Percentiles rank a stretch among this genome's conserved stretches.
phyloP scores from a whole-genome alignment of 345 rosid species.

The Citrus unshiu region DNA sequence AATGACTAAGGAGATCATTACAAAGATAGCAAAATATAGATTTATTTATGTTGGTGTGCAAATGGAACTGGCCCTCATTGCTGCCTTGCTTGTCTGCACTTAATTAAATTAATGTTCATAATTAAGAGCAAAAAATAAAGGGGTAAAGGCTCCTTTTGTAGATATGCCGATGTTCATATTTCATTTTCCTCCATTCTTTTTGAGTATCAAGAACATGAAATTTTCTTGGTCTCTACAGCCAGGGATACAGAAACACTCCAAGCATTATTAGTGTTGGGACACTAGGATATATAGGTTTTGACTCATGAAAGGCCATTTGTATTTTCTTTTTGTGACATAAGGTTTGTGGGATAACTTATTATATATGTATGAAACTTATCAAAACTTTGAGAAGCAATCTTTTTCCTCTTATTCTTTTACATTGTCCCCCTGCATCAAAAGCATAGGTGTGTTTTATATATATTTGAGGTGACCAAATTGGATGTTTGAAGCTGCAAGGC shows the following conservation, averaged over 20 bases:
- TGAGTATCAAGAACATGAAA: background rate
- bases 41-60: background rate
- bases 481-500: background rate
- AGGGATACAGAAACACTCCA: background rate
- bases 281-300: background rate
- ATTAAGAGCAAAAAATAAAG: background rate
- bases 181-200: background rate
- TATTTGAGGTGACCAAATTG: background rate
- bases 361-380: background rate
- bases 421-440: background rate
- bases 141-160: background rate
- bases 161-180: background rate
- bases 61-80: background rate
- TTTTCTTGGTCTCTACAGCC: background rate
- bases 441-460: background rate
- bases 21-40: background rate
- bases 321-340: background rate
- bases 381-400: background rate
- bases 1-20: background rate
- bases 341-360: conserved; percentile 1
- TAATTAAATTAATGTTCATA: background rate
- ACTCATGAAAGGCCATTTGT: background rate
- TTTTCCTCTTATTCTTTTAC: background rate
- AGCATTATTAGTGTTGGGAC: background rate
- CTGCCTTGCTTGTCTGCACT: background rate